Evolutionary conservation across 2,329 filamentous ascomycete genomes (phyloP), one percentile per base, ranked within the genome.

Genomic region (Aspergillus sp.): DNA sequence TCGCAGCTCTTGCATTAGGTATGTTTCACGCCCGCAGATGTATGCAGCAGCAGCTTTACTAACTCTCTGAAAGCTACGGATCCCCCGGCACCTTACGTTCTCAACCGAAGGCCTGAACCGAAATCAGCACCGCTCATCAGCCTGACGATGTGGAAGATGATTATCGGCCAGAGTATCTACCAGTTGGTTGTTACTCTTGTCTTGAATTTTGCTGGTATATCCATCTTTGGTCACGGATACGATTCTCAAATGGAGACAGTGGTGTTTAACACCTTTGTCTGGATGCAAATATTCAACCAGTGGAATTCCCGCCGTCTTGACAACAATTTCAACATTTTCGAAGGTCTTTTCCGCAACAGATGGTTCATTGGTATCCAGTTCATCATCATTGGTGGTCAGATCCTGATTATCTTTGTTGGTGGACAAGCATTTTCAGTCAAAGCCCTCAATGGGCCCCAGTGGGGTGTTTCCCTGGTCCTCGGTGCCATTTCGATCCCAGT

Each of bases 391-490:
- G 81, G 75, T 9, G 85, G 84, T 7, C 85, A 88, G 57, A 73
- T 84, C n/a, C 62, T 86, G 62, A 88, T 88, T 57, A 74, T 88
- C 46, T 85, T 85, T 54, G 75, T 86, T 46, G 85, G 85, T 50
- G 83, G 84, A 6, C 68, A 73, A 27, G 84, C 83, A 0, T 87
- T 89, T 58, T 77, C 80, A 8, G 81, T 84, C 1, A 67, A 66
- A 6, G 74, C 72, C 1, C 71, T 88, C 43, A 76, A 77, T n/a
- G 82, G 79, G 19, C 65, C 74, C 5, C 81, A 87, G 49, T 88
- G 85, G 85, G 84, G 73, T 6, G 81, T 83, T 66, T 86, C 82
- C 29, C 71, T 88, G 43, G 73, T 87, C 1, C 75, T 88, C 27
- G 85, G 85, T 27, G 69, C 78, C 13, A 59, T 88, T 9, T 83